A percentile compares a stretch with the other conserved stretches of the same genome.
Conservation (phyloP, 1,139 yeast species). For the Kluyveromyces marxianus region DNA sequence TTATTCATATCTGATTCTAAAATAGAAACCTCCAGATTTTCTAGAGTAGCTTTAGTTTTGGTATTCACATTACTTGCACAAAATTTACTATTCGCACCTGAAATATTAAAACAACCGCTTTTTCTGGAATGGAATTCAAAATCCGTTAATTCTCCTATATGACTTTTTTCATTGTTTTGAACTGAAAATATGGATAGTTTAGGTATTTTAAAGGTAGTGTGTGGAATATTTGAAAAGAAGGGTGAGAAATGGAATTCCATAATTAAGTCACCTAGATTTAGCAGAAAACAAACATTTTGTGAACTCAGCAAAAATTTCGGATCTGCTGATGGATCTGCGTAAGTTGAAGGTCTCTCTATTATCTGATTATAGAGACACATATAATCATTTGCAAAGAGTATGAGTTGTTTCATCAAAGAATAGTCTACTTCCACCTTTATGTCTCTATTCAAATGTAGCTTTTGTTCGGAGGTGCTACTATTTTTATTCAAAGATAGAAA, state of each 20-base stretch:
- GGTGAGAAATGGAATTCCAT: background rate
- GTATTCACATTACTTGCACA: background rate
- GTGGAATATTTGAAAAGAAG: background rate
- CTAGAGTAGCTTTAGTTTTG: conserved; percentile 10
- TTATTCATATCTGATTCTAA: background rate
- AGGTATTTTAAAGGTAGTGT: background rate
- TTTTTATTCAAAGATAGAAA: background rate
- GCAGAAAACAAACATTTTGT: background rate
- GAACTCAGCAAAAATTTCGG: too few relatives aligned
- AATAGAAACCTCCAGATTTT: background rate
- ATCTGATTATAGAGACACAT: too few relatives aligned
- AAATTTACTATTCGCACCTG: background rate
- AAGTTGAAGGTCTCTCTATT: too few relatives aligned
- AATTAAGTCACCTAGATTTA: background rate
- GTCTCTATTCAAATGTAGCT: conserved; percentile 2
- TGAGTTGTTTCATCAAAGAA: background rate
- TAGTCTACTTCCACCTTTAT: background rate
- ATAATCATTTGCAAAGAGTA: background rate
- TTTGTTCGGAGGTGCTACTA: background rate
- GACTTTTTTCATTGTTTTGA: background rate
- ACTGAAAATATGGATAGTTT: background rate
- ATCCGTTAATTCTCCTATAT: background rate
- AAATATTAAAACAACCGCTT: background rate
- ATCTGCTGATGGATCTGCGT: too few relatives aligned
- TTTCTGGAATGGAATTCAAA: background rate